A percentile compares a stretch with the other conserved stretches of the same genome.
phyloP scores from a whole-genome alignment of 2,329 filamentous ascomycete species.

The Scedosporium minutisporum region DNA sequence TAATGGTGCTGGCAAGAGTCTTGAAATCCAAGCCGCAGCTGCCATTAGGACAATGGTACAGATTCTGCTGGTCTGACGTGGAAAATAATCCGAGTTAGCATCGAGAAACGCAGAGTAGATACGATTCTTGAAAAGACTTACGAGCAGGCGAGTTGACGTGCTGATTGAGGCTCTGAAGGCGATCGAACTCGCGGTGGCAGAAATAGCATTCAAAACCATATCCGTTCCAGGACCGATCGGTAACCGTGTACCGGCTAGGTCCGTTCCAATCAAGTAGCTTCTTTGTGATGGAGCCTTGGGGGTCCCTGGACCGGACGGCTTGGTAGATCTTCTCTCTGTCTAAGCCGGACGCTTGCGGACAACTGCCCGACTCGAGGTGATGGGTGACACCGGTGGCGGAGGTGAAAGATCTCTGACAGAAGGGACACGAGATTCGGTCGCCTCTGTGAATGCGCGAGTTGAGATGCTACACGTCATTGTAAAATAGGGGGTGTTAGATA shows the following conservation, averaged over 20 bases:
- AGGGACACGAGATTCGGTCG: constrained; percentile 38
- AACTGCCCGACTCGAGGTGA: constrained; percentile 48
- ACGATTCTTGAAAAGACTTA: constrained; percentile 16
- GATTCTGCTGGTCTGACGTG: constrained; percentile 18
- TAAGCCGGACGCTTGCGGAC: constrained; percentile 31
- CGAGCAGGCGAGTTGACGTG: constrained; percentile 46
- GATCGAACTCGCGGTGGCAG: constrained; percentile 35
- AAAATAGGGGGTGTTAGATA: not conserved
- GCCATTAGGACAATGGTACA: constrained; percentile 31
- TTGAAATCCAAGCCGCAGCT: constrained; percentile 26
- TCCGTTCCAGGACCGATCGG: constrained; percentile 32
- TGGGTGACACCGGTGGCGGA: constrained; percentile 44
- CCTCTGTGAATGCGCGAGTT: constrained; percentile 41
- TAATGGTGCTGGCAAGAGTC: constrained; percentile 27
- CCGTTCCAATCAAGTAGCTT: constrained; percentile 35
- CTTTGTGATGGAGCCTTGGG: constrained; percentile 37
- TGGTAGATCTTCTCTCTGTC: constrained; percentile 38
- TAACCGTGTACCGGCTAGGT: constrained; percentile 28
- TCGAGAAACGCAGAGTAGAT: not conserved
- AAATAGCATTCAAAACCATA: constrained; percentile 21
- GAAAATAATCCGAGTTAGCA: not conserved
- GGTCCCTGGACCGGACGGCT: constrained; percentile 35
- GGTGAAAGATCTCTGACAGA: constrained; percentile 36
- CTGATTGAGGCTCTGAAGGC: constrained; percentile 28
- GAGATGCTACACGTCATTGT: constrained; percentile 34